Conservation (phyloP, 1,284 basidiomycete genomes). For the Heterobasidion irregulare region DNA sequence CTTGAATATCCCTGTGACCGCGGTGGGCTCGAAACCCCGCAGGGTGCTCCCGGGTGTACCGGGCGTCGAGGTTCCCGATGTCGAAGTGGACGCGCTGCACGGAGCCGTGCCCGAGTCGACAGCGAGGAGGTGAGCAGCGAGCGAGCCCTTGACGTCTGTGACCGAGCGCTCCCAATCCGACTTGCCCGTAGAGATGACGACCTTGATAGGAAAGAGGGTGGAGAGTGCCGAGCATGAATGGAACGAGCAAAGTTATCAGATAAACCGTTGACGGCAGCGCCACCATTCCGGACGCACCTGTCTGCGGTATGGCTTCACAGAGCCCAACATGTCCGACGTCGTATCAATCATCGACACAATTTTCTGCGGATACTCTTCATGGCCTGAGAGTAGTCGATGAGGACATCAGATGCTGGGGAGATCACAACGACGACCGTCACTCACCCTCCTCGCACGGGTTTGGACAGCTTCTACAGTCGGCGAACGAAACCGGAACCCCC, state of each 20-base stretch:
- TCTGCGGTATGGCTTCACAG: constrained; percentile 73
- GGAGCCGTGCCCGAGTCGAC: constrained; percentile 23
- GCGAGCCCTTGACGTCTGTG: constrained; percentile 54
- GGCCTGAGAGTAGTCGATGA: constrained; percentile 36
- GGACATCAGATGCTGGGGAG: constrained; percentile 1
- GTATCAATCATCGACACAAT: constrained; percentile 61
- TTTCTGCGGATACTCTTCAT: constrained; percentile 62
- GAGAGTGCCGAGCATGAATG: not conserved
- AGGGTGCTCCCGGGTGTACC: constrained; percentile 7
- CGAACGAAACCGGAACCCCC: constrained; percentile 60
- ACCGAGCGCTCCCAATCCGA: constrained; percentile 80
- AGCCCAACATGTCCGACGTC: constrained; percentile 73
- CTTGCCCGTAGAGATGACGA: constrained; percentile 84
- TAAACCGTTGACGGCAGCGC: constrained; percentile 3
- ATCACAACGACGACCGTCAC: constrained; percentile 15
- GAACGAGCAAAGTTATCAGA: constrained; percentile 8
- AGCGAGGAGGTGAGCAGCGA: constrained; percentile 53
- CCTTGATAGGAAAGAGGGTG: constrained; percentile 26
- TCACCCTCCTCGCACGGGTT: constrained; percentile 71
- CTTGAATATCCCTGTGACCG: constrained; percentile 45
- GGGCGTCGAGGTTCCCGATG: constrained; percentile 10
- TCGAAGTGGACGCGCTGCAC: not conserved
- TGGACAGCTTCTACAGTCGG: constrained; percentile 67
- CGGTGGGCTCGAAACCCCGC: constrained; percentile 9
- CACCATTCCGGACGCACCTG: constrained; percentile 39